Conservation (phyloP, 345 rosid genomes). For the Moricandia moricandioides region DNA sequence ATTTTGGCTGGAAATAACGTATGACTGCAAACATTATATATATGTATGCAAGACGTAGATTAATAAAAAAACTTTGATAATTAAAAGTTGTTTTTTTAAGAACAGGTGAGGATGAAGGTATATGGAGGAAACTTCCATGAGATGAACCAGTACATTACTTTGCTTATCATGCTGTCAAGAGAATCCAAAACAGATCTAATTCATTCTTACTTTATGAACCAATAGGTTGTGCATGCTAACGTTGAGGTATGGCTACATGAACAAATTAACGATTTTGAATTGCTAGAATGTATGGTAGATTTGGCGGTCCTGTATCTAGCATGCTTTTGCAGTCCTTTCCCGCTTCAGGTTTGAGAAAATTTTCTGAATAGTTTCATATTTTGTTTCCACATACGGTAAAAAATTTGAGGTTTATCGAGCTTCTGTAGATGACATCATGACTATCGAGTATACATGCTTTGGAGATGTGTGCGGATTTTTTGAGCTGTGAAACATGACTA, state of each 20-base stretch:
- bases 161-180: not conserved
- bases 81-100: not conserved
- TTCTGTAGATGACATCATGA: slow-evolving; percentile 57
- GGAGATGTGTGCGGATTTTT: slow-evolving; percentile 79
- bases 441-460: slow-evolving; percentile 70
- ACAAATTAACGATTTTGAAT: not conserved
- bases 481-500: slow-evolving; percentile 74
- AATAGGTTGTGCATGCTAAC: not conserved
- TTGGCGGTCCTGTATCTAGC: not conserved
- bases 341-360: not conserved
- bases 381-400: slow-evolving; percentile 51
- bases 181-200: not conserved
- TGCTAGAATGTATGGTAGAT: not conserved
- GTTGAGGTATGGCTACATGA: not conserved
- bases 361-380: slow-evolving; percentile 15
- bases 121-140: not conserved
- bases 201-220: not conserved
- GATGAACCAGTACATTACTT: not conserved
- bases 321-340: slow-evolving; percentile 5
- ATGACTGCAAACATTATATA: not conserved
- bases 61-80: no score
- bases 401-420: slow-evolving; percentile 49
- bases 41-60: not conserved
- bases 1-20: not conserved
- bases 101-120: not conserved